Percentiles rank a stretch among this genome's conserved stretches.
Evolutionary conservation across 2,329 filamentous ascomycete species (phyloP).

Genomic region (Xylariaceae sp.): DNA sequence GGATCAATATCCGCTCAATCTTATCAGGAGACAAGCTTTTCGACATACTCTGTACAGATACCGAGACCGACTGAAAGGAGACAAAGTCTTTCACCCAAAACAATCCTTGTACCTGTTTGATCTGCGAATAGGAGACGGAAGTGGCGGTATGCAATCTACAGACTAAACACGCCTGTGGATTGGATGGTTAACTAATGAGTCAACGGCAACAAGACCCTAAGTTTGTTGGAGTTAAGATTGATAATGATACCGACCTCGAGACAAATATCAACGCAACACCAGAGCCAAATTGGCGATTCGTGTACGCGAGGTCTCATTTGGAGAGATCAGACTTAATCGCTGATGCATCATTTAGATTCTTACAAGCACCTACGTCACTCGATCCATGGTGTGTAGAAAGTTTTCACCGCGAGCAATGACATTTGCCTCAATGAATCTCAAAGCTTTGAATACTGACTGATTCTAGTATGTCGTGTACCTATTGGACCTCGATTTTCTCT

Average conservation of each 20-base stretch:
- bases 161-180: too few species aligned
- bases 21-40: background rate
- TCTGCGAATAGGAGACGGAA: background rate
- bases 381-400: too few species aligned
- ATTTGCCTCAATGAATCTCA: too few species aligned
- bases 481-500: too few species aligned
- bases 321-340: background rate
- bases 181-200: background rate
- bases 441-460: too few species aligned
- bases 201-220: background rate
- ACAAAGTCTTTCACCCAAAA: background rate
- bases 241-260: background rate
- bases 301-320: background rate
- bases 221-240: background rate
- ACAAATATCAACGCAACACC: background rate
- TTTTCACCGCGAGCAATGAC: too few species aligned
- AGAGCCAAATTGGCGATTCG: background rate
- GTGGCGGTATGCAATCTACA: background rate
- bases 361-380: conserved; percentile 3
- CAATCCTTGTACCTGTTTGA: background rate
- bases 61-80: background rate
- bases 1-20: background rate
- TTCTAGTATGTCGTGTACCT: too few species aligned
- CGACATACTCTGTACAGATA: background rate
- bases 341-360: background rate